Percentiles rank a stretch among this genome's conserved stretches.
These are phyloP conservation scores for Arthrobotrys megalospora DNA, from an alignment of 2,329 filamentous ascomycete genomes.

Conservation along the genomic window DNA sequence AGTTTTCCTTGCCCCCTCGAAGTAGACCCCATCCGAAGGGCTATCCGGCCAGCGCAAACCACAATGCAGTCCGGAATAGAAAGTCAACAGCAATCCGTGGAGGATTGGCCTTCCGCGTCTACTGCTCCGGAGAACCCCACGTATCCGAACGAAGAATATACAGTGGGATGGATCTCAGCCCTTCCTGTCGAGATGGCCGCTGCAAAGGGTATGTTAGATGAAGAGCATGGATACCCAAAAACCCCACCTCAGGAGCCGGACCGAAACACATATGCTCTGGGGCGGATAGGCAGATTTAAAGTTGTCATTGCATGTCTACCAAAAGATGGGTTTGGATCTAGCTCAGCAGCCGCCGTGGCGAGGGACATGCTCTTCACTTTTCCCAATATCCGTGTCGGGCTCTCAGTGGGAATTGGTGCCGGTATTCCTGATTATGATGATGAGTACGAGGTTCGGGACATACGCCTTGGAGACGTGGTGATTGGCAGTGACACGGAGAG, in stretches of 20 bases:
- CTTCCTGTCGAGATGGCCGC: slow-evolving; percentile 58
- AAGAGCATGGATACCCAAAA: slow-evolving; percentile 52
- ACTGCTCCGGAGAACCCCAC: too few relatives aligned
- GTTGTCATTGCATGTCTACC: slow-evolving; percentile 66
- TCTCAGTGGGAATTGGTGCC: slow-evolving; percentile 68
- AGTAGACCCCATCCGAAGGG: too few relatives aligned
- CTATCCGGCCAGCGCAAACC: too few relatives aligned
- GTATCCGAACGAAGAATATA: slow-evolving; percentile 12
- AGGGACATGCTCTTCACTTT: slow-evolving; percentile 66
- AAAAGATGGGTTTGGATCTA: slow-evolving; percentile 62
- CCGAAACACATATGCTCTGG: slow-evolving; percentile 63
- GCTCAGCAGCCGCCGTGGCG: slow-evolving; percentile 65
- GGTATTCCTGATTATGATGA: slow-evolving; percentile 16
- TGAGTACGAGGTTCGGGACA: too few relatives aligned
- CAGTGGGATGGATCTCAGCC: slow-evolving; percentile 60
- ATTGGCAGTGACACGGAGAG: background rate
- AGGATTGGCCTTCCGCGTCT: too few relatives aligned
- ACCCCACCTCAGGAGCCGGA: slow-evolving; percentile 33
- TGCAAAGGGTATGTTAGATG: slow-evolving; percentile 61
- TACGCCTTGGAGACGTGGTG: slow-evolving; percentile 1
- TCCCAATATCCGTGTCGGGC: slow-evolving; percentile 66
- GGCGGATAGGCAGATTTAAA: slow-evolving; percentile 59
- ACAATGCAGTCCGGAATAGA: too few relatives aligned
- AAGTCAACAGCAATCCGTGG: too few relatives aligned
- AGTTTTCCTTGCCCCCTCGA: too few relatives aligned